These are phyloP conservation scores for Cydonia oblonga DNA, from an alignment of 331 rosid species.

Conservation along the genomic window DNA sequence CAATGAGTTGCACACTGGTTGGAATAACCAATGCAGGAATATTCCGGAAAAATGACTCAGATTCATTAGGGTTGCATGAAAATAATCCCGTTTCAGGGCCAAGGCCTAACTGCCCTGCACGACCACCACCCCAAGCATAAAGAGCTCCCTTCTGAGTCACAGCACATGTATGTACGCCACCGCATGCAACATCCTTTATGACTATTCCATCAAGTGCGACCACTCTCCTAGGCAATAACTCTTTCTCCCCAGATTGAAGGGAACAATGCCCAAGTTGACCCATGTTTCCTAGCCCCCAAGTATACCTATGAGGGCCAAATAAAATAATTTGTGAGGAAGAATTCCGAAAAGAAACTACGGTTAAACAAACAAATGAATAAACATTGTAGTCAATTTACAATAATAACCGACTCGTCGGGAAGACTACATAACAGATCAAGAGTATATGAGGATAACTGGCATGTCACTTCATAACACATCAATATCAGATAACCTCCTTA, in stretches of 20 bases:
- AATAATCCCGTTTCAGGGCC: conserved; percentile 80
- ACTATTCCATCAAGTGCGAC: conserved; percentile 62
- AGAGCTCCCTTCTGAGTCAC: conserved; percentile 72
- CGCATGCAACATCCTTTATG: conserved; percentile 61
- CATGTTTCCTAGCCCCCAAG: conserved; percentile 93
- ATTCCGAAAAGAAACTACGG: neutral
- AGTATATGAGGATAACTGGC: neutral
- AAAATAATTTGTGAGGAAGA: conserved; percentile 9
- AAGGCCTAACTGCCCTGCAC: conserved; percentile 86
- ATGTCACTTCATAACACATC: neutral
- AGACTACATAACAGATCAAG: neutral
- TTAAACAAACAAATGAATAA: neutral
- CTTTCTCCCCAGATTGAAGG: conserved; percentile 73
- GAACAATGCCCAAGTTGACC: conserved; percentile 99
- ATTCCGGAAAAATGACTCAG: conserved; percentile 54
- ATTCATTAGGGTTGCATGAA: conserved; percentile 51
- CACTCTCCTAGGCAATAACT: conserved; percentile 83
- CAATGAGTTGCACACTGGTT: conserved; percentile 57
- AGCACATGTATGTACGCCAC: conserved; percentile 87
- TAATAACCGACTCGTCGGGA: neutral
- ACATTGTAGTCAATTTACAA: too few species aligned
- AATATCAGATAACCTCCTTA: neutral
- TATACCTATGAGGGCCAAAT: conserved; percentile 47
- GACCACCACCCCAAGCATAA: conserved; percentile 94
- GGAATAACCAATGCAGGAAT: conserved; percentile 76